Base-by-base conservation (phyloP, 169 alveolate species). In the Plasmodium relictum region DNA sequence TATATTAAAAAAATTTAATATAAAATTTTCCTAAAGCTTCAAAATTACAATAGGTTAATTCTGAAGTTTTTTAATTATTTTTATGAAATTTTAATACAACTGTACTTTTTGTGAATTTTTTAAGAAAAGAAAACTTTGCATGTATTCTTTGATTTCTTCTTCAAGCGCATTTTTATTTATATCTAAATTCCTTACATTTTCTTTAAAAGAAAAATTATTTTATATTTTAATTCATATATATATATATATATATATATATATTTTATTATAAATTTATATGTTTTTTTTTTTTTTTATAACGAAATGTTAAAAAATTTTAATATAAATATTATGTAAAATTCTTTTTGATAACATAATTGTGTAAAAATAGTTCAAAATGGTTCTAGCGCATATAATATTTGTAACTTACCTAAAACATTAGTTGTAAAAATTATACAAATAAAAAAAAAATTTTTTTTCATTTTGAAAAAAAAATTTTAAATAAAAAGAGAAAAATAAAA, bases 101-200 rank as follows among this genome's bases (percentile, higher is more conserved):
- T 24, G 18, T 37, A 76, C 89, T 20, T 76, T 76, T 56, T 76
- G 89, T 31, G 89, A 76, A 66, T 76, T 76, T 41, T 66, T 76
- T 63, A 76, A 26, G 68, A 76, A 22, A 54, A 76, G 76, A 66
- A 76, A 76, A 66, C 8, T 44, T 37, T 68, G 20, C 39, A 65
- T 37, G 52, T 76, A 56, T 41, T 37, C 78, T 41, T 63, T 76
- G 14, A 76, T 59, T n/a, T 76, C 76, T 50, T 65, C 63, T 44
- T 76, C 76, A 22, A 41, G 4, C 6, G 26, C 31, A 41, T 39
- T 76, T 70, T 76, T 76, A n/a, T 68, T 54, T 63, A 44, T 22
- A 41, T 52, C 44, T 39, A 66, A 9, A 54, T 37, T 56, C 56
- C 18, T 63, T 18, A n/a, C 70, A 22, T 58, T 50, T 63, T 65